These are phyloP conservation scores for Penicillium sclerotiorum DNA, from an alignment of 2,329 filamentous ascomycete species.

Conservation along the genomic window DNA sequence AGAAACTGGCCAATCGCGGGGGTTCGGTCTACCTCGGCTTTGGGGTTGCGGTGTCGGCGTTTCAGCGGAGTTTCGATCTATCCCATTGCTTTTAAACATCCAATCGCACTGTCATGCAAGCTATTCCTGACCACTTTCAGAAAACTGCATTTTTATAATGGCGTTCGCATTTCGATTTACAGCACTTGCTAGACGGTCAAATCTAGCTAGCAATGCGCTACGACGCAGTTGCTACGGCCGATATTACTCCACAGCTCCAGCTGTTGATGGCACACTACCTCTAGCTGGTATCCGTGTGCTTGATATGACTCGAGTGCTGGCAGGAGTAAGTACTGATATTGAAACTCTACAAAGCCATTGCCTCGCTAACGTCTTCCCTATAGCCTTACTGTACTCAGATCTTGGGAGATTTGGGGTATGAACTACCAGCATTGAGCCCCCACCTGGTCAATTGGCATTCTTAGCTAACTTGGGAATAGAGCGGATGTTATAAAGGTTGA, in stretches of 20 bases:
- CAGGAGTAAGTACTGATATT: constrained; percentile 68
- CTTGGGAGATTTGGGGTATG: constrained; percentile 90
- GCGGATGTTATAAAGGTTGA: constrained; percentile 98
- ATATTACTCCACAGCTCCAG: constrained; percentile 44
- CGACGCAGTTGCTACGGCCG: constrained; percentile 31
- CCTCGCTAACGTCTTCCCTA: constrained; percentile 9
- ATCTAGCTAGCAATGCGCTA: constrained; percentile 21
- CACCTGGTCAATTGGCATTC: not conserved
- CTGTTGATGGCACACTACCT: constrained; percentile 59
- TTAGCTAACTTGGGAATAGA: constrained; percentile 50
- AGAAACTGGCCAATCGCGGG: too few relatives aligned
- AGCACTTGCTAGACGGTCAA: constrained; percentile 26
- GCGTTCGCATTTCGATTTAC: constrained; percentile 27
- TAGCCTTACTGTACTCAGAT: constrained; percentile 98
- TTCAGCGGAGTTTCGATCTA: constrained; percentile 28
- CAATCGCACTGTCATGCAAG: not conserved
- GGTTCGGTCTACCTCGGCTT: constrained; percentile 33
- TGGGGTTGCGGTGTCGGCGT: constrained; percentile 27
- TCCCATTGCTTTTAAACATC: constrained; percentile 14
- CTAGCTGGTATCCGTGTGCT: constrained; percentile 85
- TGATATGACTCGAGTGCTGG: constrained; percentile 95
- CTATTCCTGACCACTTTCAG: constrained; percentile 3
- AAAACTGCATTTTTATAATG: constrained; percentile 22
- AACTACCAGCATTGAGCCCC: constrained; percentile 12
- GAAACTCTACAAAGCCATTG: constrained; percentile 1